Conservation (phyloP, 495 filamentous ascomycete species). For the Apiosordaria backusii region DNA sequence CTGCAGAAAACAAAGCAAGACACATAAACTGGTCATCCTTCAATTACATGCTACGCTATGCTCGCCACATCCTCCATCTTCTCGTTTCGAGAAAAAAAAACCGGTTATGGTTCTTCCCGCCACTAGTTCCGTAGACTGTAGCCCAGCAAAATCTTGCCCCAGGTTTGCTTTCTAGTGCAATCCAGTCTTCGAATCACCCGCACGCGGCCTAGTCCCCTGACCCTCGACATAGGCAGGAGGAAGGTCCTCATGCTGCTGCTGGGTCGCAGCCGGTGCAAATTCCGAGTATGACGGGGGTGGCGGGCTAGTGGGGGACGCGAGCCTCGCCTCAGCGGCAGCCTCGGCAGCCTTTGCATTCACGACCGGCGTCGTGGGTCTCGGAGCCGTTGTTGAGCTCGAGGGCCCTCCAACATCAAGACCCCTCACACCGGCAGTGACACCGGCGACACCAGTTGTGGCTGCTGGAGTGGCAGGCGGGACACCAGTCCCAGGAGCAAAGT, state of each 20-base stretch:
- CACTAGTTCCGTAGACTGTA: too few species aligned
- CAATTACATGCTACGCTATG: not conserved
- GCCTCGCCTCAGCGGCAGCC: constrained; percentile 23
- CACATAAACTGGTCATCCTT: too few species aligned
- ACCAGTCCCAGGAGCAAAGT: not conserved
- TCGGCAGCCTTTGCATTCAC: constrained; percentile 27
- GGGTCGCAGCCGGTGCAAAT: not conserved
- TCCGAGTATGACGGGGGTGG: constrained; percentile 19
- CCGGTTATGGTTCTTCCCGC: too few species aligned
- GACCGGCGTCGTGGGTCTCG: not conserved
- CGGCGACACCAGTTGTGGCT: not conserved
- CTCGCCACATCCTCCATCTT: not conserved
- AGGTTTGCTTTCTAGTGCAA: constrained; percentile 5
- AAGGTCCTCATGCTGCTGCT: constrained; percentile 12
- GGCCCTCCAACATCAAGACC: constrained; percentile 8
- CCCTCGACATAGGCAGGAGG: constrained; percentile 29
- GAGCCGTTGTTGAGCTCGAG: constrained; percentile 5
- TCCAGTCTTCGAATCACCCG: constrained; percentile 20
- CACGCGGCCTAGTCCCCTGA: constrained; percentile 12
- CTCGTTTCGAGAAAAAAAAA: not conserved
- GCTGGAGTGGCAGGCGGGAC: constrained; percentile 6
- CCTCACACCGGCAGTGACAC: not conserved
- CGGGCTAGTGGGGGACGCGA: constrained; percentile 1
- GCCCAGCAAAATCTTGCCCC: not conserved
- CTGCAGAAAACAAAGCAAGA: not conserved